These are phyloP conservation scores for Passalora sequoiae DNA, from an alignment of 2,329 filamentous ascomycete genomes.

Conservation along the genomic window DNA sequence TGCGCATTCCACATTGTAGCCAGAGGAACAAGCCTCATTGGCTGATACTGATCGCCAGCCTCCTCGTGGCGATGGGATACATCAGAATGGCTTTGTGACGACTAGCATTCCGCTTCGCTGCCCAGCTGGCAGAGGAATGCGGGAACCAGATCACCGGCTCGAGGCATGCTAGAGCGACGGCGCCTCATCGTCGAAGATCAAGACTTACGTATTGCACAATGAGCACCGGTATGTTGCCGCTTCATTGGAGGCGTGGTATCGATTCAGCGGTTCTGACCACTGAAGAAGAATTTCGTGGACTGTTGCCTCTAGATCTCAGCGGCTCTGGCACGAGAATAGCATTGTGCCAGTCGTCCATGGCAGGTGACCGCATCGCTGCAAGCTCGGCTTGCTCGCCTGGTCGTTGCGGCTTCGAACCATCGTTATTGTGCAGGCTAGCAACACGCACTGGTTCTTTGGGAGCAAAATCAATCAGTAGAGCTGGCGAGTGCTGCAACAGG, in stretches of 20 bases:
- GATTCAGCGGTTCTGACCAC: no score
- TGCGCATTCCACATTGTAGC: constrained; percentile 25
- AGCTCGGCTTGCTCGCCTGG: constrained; percentile 12
- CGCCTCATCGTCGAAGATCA: no score
- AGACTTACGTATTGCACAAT: no score
- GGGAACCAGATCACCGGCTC: constrained; percentile 1
- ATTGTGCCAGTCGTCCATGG: neutral
- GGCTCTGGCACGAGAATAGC: constrained; percentile 1
- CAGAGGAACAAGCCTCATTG: constrained; percentile 21
- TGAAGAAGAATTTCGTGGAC: neutral
- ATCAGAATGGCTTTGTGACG: constrained; percentile 24
- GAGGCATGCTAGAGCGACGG: no score
- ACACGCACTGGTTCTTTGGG: neutral
- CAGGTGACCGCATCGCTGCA: neutral
- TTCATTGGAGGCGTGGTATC: no score
- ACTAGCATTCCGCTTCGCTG: constrained; percentile 18
- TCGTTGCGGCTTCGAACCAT: neutral
- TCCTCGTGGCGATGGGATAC: constrained; percentile 16
- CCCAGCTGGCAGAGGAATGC: constrained; percentile 19
- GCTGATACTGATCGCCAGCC: constrained; percentile 11
- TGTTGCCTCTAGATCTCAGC: neutral
- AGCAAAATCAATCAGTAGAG: neutral
- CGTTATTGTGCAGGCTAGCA: neutral
- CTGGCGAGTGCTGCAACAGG: constrained; percentile 5
- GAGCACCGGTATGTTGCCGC: no score